Evolutionary conservation across 495 filamentous ascomycete species (phyloP).

Genomic region (Pseudoneurospora amorphoporcata): DNA sequence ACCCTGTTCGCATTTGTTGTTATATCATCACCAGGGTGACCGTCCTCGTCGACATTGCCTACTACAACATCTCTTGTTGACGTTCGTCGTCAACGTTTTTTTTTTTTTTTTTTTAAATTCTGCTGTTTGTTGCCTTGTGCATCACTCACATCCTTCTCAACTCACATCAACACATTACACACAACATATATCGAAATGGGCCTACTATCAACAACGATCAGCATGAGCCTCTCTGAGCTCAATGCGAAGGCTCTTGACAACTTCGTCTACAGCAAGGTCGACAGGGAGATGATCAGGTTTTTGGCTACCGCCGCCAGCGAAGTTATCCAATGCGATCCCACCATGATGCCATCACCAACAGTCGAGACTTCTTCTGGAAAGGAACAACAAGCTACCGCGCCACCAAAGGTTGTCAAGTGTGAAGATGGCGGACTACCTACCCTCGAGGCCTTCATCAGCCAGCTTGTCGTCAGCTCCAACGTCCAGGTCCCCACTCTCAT

Average conservation of each 20-base stretch:
- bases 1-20: conserved; percentile 5
- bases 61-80: not conserved
- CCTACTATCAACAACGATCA: conserved; percentile 16
- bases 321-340: conserved; percentile 84
- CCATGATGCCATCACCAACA: conserved; percentile 31
- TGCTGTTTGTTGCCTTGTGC: not conserved
- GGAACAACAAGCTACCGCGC: conserved; percentile 58
- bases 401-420: conserved; percentile 40
- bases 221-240: conserved; percentile 33
- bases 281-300: conserved; percentile 73
- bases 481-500: conserved; percentile 96
- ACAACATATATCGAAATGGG: conserved; percentile 24
- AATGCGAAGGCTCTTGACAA: conserved; percentile 81
- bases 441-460: conserved; percentile 82
- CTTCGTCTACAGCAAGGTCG: conserved; percentile 77
- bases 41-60: conserved; percentile 4
- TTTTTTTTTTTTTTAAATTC: not conserved
- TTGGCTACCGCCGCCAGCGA: conserved; percentile 70
- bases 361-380: conserved; percentile 4
- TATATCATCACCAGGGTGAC: conserved; percentile 9
- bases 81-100: conserved; percentile 8
- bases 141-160: conserved; percentile 3
- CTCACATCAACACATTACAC: conserved; percentile 8
- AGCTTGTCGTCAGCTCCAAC: conserved; percentile 81
- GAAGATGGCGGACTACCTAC: conserved; percentile 52